Base-by-base conservation (phyloP, 2,329 filamentous ascomycete species). In the Fusarium sp. region DNA sequence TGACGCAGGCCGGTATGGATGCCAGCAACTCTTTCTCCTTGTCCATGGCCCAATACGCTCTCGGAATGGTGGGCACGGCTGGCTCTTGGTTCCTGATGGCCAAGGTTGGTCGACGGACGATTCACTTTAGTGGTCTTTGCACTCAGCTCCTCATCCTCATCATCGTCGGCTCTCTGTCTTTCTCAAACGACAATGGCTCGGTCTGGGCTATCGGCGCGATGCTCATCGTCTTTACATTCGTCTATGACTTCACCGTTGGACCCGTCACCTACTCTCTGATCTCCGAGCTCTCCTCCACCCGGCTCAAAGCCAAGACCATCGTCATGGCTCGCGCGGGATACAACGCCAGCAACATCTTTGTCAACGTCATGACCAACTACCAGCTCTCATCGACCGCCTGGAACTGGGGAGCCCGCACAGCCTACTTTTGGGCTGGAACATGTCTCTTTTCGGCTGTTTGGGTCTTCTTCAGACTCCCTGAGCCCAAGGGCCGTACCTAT, bases 171-270 rank as follows among this genome's bases (percentile, higher is more conserved):
- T 75, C 68, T 3, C 66, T 79, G 0, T 76, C 76, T 2, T 78
- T 78, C 52, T 70, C 75, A 14, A 58, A 62, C 1, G 48, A 66
- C 9, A 76, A 75, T 39, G 61, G 61, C 2, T 73, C 75, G 1
- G 67, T 79, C 13, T 80, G 79, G 74, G 74, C 80, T 58, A 70
- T 82, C 38, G 77, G 78, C 27, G 65, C 76, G 58, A 70, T 86
- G 67, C 73, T 85, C 4, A 76, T 86, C 37, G 69, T 82, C 35
- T 84, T 81, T 63, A 82, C 80, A 0, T 81, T 84, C 49, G 73
- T 80, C 3, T 86, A 85, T 70, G 81, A 82, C 72, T 77, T 81
- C 50, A 81, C 82, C 1, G 77, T 85, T 11, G 84, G 84, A 0
- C 83, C 83, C 0, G 78, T 84, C 8, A 80, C 80, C 5, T 86